These are phyloP conservation scores for Xerocomus potaroensis DNA, from an alignment of 768 basidiomycete species.

Conservation along the genomic window DNA sequence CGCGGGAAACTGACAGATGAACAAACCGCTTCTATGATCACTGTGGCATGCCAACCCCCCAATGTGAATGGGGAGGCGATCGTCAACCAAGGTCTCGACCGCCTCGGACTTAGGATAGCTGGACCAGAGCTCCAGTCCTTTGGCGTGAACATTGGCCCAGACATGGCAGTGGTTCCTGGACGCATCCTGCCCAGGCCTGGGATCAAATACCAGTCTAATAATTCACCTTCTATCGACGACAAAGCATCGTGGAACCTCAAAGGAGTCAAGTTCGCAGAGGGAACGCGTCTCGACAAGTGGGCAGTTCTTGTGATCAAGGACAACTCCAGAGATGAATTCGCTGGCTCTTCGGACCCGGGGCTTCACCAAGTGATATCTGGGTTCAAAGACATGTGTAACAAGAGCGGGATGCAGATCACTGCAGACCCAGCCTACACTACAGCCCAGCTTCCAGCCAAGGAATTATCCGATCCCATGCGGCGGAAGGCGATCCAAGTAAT, in stretches of 20 bases:
- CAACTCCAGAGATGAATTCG: conserved; percentile 56
- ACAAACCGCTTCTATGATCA: conserved; percentile 51
- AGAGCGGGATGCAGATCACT: conserved; percentile 56
- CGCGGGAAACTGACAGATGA: conserved; percentile 52
- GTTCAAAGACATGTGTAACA: conserved; percentile 59
- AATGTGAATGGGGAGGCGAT: conserved; percentile 47
- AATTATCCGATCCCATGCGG: conserved; percentile 52
- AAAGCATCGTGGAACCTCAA: conserved; percentile 52
- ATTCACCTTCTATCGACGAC: conserved; percentile 37
- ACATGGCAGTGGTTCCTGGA: conserved; percentile 55
- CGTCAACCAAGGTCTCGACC: conserved; percentile 37
- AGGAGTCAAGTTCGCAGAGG: conserved; percentile 55
- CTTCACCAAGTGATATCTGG: conserved; percentile 43
- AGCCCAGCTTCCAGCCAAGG: conserved; percentile 49
- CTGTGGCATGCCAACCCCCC: conserved; percentile 44
- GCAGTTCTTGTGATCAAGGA: conserved; percentile 67
- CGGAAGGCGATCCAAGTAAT: conserved; percentile 45
- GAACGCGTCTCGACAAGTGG: conserved; percentile 58
- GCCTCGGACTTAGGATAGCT: conserved; percentile 38
- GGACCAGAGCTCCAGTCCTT: conserved; percentile 38
- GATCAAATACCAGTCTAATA: conserved; percentile 36
- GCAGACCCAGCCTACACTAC: conserved; percentile 27
- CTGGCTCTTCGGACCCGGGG: conserved; percentile 48
- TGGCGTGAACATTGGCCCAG: conserved; percentile 40
- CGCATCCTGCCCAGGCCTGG: conserved; percentile 44